Evolutionary conservation across 2,329 filamentous ascomycete species (phyloP).

Genomic region (Leptographium lundbergii): DNA sequence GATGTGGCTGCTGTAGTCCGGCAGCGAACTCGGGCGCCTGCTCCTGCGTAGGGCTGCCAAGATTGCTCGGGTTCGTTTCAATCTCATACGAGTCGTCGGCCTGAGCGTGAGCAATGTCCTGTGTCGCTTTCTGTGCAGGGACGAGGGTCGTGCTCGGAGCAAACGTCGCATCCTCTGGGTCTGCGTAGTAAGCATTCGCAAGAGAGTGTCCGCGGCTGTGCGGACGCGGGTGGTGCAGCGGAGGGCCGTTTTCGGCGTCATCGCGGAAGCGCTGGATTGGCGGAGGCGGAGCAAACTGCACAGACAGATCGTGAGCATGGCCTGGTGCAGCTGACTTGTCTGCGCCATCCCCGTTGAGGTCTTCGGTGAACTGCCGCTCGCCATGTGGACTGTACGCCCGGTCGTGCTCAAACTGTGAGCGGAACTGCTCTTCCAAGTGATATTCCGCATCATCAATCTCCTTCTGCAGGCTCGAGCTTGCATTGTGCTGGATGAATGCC

Average conservation of each 20-base stretch:
- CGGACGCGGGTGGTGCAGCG: conserved; percentile 61
- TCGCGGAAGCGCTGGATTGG: conserved; percentile 39
- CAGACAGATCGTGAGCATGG: conserved; percentile 32
- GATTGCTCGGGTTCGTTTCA: conserved; percentile 61
- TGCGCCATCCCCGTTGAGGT: conserved; percentile 11
- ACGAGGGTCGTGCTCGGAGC: conserved; percentile 20
- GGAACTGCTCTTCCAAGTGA: conserved; percentile 67
- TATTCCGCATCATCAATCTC: conserved; percentile 81
- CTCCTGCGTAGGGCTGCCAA: conserved; percentile 48
- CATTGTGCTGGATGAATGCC: conserved; percentile 45
- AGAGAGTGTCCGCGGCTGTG: conserved; percentile 62
- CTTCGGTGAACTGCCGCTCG: conserved; percentile 21
- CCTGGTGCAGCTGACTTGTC: conserved; percentile 11
- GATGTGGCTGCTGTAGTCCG: conserved; percentile 40
- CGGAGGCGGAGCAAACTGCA: conserved; percentile 27
- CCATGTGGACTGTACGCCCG: conserved; percentile 58
- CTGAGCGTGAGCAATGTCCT: conserved; percentile 17
- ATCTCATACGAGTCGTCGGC: conserved; percentile 50
- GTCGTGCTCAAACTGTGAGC: conserved; percentile 63
- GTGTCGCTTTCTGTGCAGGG: conserved; percentile 18
- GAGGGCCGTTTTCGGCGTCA: conserved; percentile 38
- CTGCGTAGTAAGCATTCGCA: conserved; percentile 51
- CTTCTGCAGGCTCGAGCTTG: conserved; percentile 66
- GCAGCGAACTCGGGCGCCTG: conserved; percentile 29
- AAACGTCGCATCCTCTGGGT: conserved; percentile 35